These are phyloP conservation scores for Globisporangium cystogenes DNA, from an alignment of 352 stramenopile genomes.

Conservation along the genomic window DNA sequence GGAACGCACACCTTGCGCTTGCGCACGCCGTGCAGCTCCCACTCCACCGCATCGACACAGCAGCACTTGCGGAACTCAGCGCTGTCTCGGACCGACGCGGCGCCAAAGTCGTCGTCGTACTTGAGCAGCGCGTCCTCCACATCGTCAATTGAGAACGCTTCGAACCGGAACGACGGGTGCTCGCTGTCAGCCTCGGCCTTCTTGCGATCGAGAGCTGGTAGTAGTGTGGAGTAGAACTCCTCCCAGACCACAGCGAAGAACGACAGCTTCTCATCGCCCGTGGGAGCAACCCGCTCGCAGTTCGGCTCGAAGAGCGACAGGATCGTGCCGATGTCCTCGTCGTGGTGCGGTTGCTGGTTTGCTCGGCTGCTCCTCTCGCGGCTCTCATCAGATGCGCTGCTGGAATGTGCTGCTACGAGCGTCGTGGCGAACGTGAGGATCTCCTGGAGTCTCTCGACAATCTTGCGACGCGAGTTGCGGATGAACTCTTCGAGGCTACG, in stretches of 20 bases:
- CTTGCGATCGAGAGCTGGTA: slow-evolving; percentile 34
- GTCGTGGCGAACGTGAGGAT: slow-evolving; percentile 31
- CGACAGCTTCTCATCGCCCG: slow-evolving; percentile 30
- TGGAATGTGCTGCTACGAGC: slow-evolving; percentile 5
- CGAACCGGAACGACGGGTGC: slow-evolving; percentile 13
- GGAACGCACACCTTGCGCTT: too few species aligned
- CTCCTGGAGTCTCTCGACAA: slow-evolving; percentile 41
- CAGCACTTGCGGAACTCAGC: slow-evolving; percentile 35
- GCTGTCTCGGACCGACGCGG: slow-evolving; percentile 20
- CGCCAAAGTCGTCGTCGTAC: slow-evolving; percentile 53
- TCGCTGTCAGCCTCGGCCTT: slow-evolving; percentile 5
- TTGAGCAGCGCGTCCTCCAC: slow-evolving; percentile 49
- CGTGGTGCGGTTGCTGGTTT: background rate
- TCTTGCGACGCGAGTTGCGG: slow-evolving; percentile 30
- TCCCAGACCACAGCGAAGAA: slow-evolving; percentile 59
- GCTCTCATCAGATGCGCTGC: background rate
- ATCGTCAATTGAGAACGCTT: slow-evolving; percentile 28
- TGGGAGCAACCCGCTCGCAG: slow-evolving; percentile 27
- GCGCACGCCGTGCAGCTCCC: slow-evolving; percentile 10
- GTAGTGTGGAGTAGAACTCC: slow-evolving; percentile 35
- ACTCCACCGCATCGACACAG: slow-evolving; percentile 39
- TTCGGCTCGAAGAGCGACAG: slow-evolving; percentile 41
- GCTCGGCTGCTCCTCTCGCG: background rate
- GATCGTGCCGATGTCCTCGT: slow-evolving; percentile 23
- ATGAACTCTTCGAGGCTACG: slow-evolving; percentile 42